Evolutionary conservation across 306 rosid genomes (phyloP), one percentile per base, ranked within the genome.

Genomic region (Nissolia schottii): DNA sequence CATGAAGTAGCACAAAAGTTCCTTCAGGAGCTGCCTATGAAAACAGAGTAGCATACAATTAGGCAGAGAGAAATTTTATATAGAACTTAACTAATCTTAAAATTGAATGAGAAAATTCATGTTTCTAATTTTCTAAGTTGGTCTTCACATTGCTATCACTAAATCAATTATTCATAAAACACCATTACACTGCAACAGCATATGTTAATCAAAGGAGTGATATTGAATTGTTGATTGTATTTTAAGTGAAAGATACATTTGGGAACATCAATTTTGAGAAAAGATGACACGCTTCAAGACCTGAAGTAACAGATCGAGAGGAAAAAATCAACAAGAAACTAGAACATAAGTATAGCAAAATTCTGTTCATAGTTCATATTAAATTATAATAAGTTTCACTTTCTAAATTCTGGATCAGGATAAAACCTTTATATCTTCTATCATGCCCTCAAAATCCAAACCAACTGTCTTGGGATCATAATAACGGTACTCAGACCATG

Each of bases 401-500:
- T 62, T 29, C 6, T 25, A 75, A 59, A 71, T 41, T 58, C 18
- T 29, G 67, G 61, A 67, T 61, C 71, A 79, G 25, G 37, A 66
- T 51, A 13, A 70, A 61, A 91, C 97, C 97, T 94, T 82, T 73
- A 91, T 91, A 82, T 94, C 99, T 55, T 82, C 84, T 34, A 94
- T 74, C 99, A 94, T 91, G 81, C 99, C 96, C 65, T 88, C 96
- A 82, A 94, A 94, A 85, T 91, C 99, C 97, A 94, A 82, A 73
- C 97, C 99, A 83, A 94, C 97, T n/a, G 97, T 94, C 86, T 81
- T 85, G 43, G 97, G 97, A 68, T 94, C 96, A 27, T 94, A 94
- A 77, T 91, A 94, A 40, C 89, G 87, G 64, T 94, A 94, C 82
- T 94, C 97, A 15, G 97, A 89, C 99, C 97, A 94, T 20, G 92